Percentiles rank a stretch among this genome's conserved stretches.
phyloP scores from a whole-genome alignment of 768 basidiomycete genomes.

The Naematelia encephala region DNA sequence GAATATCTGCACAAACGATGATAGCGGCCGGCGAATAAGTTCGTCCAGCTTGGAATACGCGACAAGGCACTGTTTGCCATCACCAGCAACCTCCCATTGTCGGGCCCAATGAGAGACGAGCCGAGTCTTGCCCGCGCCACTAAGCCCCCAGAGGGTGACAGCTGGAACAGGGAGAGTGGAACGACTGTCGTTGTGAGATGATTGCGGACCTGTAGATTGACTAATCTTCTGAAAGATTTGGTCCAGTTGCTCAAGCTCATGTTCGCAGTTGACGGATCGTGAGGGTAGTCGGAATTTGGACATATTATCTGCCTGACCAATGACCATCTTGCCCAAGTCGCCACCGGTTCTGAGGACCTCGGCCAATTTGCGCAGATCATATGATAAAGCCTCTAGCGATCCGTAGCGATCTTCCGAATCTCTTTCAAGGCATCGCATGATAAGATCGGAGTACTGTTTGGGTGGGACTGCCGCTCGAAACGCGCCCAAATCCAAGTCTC shows the following conservation, averaged over 20 bases:
- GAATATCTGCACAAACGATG: conserved; percentile 40
- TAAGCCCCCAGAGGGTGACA: conserved; percentile 25
- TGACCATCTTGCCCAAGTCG: conserved; percentile 16
- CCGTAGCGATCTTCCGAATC: conserved; percentile 40
- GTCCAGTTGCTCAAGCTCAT: conserved; percentile 15
- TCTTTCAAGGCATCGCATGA: conserved; percentile 30
- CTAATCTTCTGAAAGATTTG: conserved; percentile 4
- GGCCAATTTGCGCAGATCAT: conserved; percentile 33
- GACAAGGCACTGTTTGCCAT: conserved; percentile 9
- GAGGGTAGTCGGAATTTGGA: conserved; percentile 21
- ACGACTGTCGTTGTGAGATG: background rate
- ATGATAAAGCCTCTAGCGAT: conserved; percentile 27
- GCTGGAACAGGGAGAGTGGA: background rate
- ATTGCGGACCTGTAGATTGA: background rate
- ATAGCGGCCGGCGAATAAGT: conserved; percentile 64
- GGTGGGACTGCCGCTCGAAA: conserved; percentile 14
- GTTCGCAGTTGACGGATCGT: conserved; percentile 17
- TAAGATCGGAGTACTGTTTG: conserved; percentile 26
- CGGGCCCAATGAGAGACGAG: conserved; percentile 21
- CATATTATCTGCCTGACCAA: conserved; percentile 27
- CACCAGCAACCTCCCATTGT: conserved; percentile 6
- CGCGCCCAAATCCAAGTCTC: conserved; percentile 9
- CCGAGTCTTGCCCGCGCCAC: conserved; percentile 26
- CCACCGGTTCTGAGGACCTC: conserved; percentile 17
- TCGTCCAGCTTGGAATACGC: conserved; percentile 60